Percentiles rank a stretch among this genome's conserved stretches.
Evolutionary conservation across 2,329 filamentous ascomycete species (phyloP).

Genomic region (Stemphylium beticola): DNA sequence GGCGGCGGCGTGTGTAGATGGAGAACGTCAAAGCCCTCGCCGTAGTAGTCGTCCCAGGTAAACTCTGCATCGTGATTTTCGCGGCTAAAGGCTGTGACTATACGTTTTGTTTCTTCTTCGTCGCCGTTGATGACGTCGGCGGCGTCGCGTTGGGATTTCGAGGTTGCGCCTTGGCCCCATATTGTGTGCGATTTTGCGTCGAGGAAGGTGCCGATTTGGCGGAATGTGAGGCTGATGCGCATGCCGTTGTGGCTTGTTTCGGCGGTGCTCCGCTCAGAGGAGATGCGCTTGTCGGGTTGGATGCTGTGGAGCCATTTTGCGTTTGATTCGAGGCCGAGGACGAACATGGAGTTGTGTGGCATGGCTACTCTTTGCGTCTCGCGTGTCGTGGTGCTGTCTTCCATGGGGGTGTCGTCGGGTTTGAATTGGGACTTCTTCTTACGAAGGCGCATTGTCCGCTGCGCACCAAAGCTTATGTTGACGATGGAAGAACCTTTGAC

Average conservation of each 20-base stretch:
- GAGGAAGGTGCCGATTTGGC: constrained; percentile 85
- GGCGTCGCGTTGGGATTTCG: constrained; percentile 68
- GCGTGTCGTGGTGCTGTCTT: constrained; percentile 49
- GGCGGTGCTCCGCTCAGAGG: constrained; percentile 68
- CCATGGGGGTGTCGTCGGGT: constrained; percentile 11
- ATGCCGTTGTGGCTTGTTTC: constrained; percentile 77
- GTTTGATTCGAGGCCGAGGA: constrained; percentile 82
- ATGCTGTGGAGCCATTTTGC: constrained; percentile 92
- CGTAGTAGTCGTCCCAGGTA: constrained; percentile 78
- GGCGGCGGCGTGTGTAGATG: constrained; percentile 55
- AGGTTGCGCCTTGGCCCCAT: constrained; percentile 88
- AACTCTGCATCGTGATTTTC: constrained; percentile 79
- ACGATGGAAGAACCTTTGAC: constrained; percentile 80
- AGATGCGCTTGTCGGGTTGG: constrained; percentile 78
- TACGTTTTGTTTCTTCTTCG: constrained; percentile 65
- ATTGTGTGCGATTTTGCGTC: constrained; percentile 69
- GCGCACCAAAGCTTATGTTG: constrained; percentile 91
- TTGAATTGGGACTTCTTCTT: constrained; percentile 67
- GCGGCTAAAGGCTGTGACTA: constrained; percentile 80
- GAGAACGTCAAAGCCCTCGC: constrained; percentile 81
- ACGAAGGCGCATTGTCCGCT: constrained; percentile 86
- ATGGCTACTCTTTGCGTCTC: constrained; percentile 71
- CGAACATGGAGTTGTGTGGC: constrained; percentile 87
- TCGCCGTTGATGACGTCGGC: constrained; percentile 72
- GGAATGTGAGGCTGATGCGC: constrained; percentile 91